Conservation (phyloP, 805 yeast genomes). For the Hanseniaspora lachancei region DNA sequence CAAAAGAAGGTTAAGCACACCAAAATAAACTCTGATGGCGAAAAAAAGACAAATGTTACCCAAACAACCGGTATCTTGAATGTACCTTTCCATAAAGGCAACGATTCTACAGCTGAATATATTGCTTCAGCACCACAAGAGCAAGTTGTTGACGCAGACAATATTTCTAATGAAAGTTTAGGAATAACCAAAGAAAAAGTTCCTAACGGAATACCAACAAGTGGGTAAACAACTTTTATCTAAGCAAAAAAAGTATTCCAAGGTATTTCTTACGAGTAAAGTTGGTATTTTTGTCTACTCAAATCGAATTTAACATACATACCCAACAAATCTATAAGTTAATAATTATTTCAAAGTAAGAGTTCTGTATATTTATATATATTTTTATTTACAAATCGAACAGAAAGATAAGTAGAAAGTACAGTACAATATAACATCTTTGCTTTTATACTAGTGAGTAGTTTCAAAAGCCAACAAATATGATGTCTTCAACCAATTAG, state of each 20-base stretch:
- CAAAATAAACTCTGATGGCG: not conserved
- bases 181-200: not conserved
- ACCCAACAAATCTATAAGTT: no score
- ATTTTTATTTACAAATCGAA: no score
- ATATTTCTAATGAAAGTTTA: not conserved
- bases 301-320: no score
- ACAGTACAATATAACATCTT: no score
- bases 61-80: conserved; percentile 7
- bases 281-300: no score
- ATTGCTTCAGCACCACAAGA: not conserved
- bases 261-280: no score
- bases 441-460: no score
- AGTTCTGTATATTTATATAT: no score
- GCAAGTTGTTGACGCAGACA: not conserved
- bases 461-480: no score
- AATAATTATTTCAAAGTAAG: no score
- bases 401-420: no score
- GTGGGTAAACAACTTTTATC: not conserved
- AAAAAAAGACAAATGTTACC: not conserved
- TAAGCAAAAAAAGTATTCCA: not conserved
- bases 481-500: no score
- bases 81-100: conserved; percentile 12
- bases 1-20: not conserved
- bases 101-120: not conserved
- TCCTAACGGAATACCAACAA: not conserved